phyloP scores from a whole-genome alignment of 2,329 filamentous ascomycete genomes.

The Mycosphaerella sp. region DNA sequence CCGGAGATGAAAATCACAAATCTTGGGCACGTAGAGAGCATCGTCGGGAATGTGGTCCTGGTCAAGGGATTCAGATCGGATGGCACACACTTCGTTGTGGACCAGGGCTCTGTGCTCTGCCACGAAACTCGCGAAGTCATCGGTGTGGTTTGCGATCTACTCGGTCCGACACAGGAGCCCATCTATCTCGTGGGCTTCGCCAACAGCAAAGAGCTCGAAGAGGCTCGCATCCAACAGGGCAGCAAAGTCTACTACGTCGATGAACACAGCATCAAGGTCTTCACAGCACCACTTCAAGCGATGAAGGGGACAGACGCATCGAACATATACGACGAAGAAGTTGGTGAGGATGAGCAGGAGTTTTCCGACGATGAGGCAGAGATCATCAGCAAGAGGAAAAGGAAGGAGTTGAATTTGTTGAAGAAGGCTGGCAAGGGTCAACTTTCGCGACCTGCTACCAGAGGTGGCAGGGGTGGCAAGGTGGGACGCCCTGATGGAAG shows the following conservation, averaged over 20 bases:
- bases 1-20: slow-evolving; percentile 68
- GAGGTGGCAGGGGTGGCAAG: not conserved
- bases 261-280: slow-evolving; percentile 72
- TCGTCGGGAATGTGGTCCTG: slow-evolving; percentile 72
- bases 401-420: slow-evolving; percentile 32
- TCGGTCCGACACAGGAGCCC: slow-evolving; percentile 79
- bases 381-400: slow-evolving; percentile 42
- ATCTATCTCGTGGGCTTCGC: slow-evolving; percentile 77
- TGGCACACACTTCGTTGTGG: slow-evolving; percentile 78
- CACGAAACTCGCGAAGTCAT: slow-evolving; percentile 67
- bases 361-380: slow-evolving; percentile 97
- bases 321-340: slow-evolving; percentile 90
- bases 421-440: slow-evolving; percentile 28
- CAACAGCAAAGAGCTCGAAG: slow-evolving; percentile 59
- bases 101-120: slow-evolving; percentile 77
- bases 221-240: slow-evolving; percentile 61
- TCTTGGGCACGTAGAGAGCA: slow-evolving; percentile 66
- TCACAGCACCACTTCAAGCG: slow-evolving; percentile 72
- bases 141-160: slow-evolving; percentile 72
- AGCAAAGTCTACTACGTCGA: slow-evolving; percentile 73
- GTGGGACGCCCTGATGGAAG: not conserved
- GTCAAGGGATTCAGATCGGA: slow-evolving; percentile 67
- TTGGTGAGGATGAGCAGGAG: slow-evolving; percentile 77
- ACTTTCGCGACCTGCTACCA: slow-evolving; percentile 11
- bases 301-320: slow-evolving; percentile 89